A percentile compares a stretch with the other conserved stretches of the same genome.
These are phyloP conservation scores for Paecilomyces fulvus DNA, from an alignment of 2,329 filamentous ascomycete species.

Conservation along the genomic window DNA sequence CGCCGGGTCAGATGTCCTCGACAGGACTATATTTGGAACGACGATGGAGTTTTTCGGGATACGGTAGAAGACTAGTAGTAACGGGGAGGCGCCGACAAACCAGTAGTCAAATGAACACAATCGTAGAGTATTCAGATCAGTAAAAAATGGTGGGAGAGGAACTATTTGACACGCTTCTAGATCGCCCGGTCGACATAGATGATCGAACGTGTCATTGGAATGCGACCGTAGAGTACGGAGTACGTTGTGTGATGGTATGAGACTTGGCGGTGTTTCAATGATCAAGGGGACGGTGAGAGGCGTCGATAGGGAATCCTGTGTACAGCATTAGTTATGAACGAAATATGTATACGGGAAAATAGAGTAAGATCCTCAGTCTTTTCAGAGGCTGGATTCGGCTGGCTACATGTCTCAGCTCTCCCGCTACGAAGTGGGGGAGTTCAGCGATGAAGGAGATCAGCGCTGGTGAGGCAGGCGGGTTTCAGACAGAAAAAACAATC, in stretches of 20 bases:
- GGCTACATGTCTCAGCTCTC: not conserved
- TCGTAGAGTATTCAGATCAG: not conserved
- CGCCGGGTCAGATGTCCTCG: not conserved
- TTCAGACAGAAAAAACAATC: not conserved
- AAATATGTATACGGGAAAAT: not conserved
- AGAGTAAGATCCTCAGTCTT: not conserved
- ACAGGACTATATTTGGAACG: slow-evolving; percentile 1
- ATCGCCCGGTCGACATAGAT: not conserved
- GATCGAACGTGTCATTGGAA: not conserved
- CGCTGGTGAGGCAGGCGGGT: not conserved
- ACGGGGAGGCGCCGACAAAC: not conserved
- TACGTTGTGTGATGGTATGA: not conserved
- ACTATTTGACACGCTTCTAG: no score
- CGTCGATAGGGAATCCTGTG: not conserved
- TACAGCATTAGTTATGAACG: not conserved
- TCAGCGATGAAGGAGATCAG: not conserved
- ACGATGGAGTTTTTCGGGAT: not conserved
- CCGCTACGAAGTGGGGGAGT: not conserved
- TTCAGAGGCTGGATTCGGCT: not conserved
- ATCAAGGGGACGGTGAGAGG: not conserved
- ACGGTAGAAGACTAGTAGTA: not conserved
- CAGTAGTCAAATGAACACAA: not conserved
- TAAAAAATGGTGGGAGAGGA: not conserved
- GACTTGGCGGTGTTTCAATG: not conserved
- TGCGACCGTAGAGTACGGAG: not conserved